Base-by-base conservation (phyloP, 1,284 basidiomycete genomes). In the Cutaneotrichosporon spelunceum region DNA sequence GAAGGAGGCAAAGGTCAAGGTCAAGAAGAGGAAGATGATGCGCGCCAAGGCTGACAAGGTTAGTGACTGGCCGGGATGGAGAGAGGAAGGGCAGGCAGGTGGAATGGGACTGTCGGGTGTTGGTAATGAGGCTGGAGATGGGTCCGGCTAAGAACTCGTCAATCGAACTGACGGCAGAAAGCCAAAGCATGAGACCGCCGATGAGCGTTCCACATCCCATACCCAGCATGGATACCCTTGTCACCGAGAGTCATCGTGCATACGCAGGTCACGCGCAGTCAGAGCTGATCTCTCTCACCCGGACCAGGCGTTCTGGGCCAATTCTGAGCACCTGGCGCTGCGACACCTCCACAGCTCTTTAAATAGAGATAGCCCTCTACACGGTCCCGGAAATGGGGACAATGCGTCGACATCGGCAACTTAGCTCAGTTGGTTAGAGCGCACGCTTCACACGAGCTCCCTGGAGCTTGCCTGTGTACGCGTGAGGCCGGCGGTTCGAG, bases 31-130 rank as follows among this genome's bases (percentile, higher is more conserved):
- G 44, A 53, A 50, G 58, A 62, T 54, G 23, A 39, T 66, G 64
- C 58, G 64, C 26, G 56, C 59, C 39, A 66, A 66, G 64, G 61
- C 59, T 2, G 64, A 66, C 16, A 63, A 66, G 59, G 64, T 66
- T 49, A 21, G 54, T 50, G 9, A 11, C 30, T 7, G 7, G 11
- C 11, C 13, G 36, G 36, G 2, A 19, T 10, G 9, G 36, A 13
- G 36, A 14, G 14, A 39, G 36, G 9, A 16, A 8, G 36, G 16
- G 30, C 30, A 33, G 30, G n/a, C n/a, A 33, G 30, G 30, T 7
- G 30, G 30, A 33, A 33, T n/a, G n/a, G n/a, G n/a, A n/a, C n/a
- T 33, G 30, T 33, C 13, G 30, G 30, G 30, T 33, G 30, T 4
- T 11, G 13, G 30, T 33, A 11, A 33, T 3, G n/a, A n/a, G 8